Conservation (phyloP, 441 rosid species). For the Populus tomentosa region DNA sequence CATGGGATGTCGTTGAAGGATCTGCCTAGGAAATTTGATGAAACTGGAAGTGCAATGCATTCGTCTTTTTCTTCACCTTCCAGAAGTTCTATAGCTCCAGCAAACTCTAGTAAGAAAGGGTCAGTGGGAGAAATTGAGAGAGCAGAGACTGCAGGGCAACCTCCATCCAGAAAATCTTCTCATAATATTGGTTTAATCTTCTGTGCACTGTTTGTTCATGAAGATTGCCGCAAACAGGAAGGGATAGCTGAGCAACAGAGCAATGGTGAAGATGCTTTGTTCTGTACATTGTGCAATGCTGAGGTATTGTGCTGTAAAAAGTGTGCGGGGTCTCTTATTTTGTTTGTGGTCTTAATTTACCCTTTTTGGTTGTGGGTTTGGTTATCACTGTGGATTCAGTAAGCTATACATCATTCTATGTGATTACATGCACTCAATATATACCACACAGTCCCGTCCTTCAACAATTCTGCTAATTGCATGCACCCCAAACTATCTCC, state of each 20-base stretch:
- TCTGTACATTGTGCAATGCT: slow-evolving; percentile 93
- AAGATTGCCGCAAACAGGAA: slow-evolving; percentile 76
- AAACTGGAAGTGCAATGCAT: slow-evolving; percentile 48
- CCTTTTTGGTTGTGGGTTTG: not conserved
- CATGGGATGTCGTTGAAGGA: slow-evolving; percentile 38
- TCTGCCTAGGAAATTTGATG: slow-evolving; percentile 48
- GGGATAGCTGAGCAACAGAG: slow-evolving; percentile 47
- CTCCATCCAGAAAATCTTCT: slow-evolving; percentile 29
- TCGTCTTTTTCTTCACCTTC: slow-evolving; percentile 77
- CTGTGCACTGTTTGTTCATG: slow-evolving; percentile 56
- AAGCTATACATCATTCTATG: not conserved
- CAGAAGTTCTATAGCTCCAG: slow-evolving; percentile 56
- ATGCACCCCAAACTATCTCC: not conserved
- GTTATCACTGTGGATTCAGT: not conserved
- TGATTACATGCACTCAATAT: not conserved
- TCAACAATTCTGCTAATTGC: not conserved
- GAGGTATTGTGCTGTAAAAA: slow-evolving; percentile 50
- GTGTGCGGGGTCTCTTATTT: not conserved
- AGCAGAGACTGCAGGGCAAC: slow-evolving; percentile 25
- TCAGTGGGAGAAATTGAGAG: slow-evolving; percentile 48
- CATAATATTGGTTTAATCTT: slow-evolving; percentile 45
- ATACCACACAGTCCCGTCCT: not conserved
- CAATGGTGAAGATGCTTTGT: slow-evolving; percentile 64
- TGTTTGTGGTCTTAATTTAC: not conserved
- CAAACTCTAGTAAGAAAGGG: slow-evolving; percentile 65